Base-by-base conservation (phyloP, 345 rosid genomes). In the Euphorbia peplus region DNA sequence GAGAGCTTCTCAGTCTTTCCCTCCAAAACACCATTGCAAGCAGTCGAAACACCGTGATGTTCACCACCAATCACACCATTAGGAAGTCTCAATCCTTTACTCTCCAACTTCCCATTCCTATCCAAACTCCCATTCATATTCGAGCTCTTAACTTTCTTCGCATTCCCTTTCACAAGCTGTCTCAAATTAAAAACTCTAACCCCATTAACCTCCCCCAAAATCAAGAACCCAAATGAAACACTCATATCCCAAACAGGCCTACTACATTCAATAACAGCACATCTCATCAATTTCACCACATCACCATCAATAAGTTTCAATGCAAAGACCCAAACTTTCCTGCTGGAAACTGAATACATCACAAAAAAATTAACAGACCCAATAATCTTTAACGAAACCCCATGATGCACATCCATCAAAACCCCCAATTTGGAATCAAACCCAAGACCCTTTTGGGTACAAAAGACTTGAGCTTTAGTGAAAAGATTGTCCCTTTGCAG, bases 131-230 rank as follows among this genome's bases (percentile, higher is more conserved):
- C 75, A 72, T 13, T 57, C 10, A 64, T 70, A 70, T 35, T 66
- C 8, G 56, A 66, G 55, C 68, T 71, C 81, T 71, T 85, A 24
- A 71, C 78, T 70, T 63, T 85, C 83, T 74, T 83, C 41, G 52
- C 72, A 67, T 74, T 80, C 57, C 85, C 85, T 72, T 85, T 87
- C 57, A 73, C 83, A 66, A 91, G 48, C 30, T 78, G 83, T 83
- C 78, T 86, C 73, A 91, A 74, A 86, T 80, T 80, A 54, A 85
- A 80, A 60, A 85, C 84, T 73, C 84, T 79, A 60, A 87, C 86
- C 66, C 95, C 95, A 79, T 81, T 76, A 46, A 84, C 89, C 80
- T 86, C 90, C 73, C 97, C 95, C 57, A 91, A 76, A 54, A 91
- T 71, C 85, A 89, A 72, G 68, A 84, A 78, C 62, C 88, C 88